Conservation (phyloP, 148 eudicot genomes). For the Cornus kousa region DNA sequence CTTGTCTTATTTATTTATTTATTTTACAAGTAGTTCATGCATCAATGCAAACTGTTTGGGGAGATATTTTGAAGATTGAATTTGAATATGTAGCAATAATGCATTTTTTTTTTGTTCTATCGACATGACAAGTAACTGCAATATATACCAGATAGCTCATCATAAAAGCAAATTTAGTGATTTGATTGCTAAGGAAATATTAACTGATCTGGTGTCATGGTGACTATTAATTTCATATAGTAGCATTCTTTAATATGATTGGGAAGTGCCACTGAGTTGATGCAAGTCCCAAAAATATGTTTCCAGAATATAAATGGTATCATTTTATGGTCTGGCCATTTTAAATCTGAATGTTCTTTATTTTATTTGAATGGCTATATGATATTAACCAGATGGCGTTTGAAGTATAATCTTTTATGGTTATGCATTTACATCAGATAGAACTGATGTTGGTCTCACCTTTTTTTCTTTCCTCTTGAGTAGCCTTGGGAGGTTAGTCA, state of each 20-base stretch:
- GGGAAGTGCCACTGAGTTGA: too few relatives aligned
- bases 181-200: background rate
- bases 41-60: background rate
- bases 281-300: too few relatives aligned
- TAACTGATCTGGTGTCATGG: too few relatives aligned
- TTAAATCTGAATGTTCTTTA: background rate
- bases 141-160: background rate
- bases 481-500: slow-evolving; percentile 86
- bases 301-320: background rate
- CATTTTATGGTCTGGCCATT: background rate
- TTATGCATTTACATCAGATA: slow-evolving; percentile 1
- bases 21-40: background rate
- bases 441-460: background rate
- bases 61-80: background rate
- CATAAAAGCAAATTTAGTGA: background rate
- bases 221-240: too few relatives aligned
- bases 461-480: background rate
- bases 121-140: background rate
- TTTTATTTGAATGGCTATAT: background rate
- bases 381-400: background rate
- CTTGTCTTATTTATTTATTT: background rate
- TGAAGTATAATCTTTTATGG: background rate
- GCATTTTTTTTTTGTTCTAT: background rate
- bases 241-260: too few relatives aligned
- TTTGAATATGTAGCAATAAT: background rate